Evolutionary conservation across 2,329 filamentous ascomycete species (phyloP).

Genomic region (Stagonosporopsis rhizophila): DNA sequence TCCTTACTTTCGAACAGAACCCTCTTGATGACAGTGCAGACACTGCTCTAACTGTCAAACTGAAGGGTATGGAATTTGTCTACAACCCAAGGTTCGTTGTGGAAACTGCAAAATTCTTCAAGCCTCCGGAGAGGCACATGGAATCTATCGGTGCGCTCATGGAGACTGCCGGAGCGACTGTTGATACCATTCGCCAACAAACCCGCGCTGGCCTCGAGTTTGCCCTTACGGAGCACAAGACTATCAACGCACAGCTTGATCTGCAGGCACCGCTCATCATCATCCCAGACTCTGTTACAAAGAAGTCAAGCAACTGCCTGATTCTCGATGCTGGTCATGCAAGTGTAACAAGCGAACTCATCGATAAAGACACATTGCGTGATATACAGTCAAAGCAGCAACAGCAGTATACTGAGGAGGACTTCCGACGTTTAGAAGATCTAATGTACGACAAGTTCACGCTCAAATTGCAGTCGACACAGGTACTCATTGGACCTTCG

Average conservation of each 20-base stretch:
- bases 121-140: constrained; percentile 95
- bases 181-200: constrained; percentile 93
- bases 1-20: constrained; percentile 91
- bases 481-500: constrained; percentile 92
- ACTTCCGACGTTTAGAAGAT: constrained; percentile 85
- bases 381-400: constrained; percentile 92
- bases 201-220: constrained; percentile 96
- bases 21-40: constrained; percentile 93
- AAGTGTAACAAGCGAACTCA: constrained; percentile 90
- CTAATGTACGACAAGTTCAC: constrained; percentile 98
- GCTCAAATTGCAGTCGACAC: constrained; percentile 90
- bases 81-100: constrained; percentile 96
- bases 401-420: constrained; percentile 84
- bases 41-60: constrained; percentile 84
- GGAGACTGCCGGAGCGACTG: constrained; percentile 93
- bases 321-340: constrained; percentile 97
- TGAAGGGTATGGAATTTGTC: constrained; percentile 95
- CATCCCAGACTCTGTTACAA: constrained; percentile 89
- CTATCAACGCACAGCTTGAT: constrained; percentile 93
- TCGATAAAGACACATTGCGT: constrained; percentile 87
- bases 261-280: constrained; percentile 96
- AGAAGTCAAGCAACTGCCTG: constrained; percentile 80
- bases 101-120: constrained; percentile 92
- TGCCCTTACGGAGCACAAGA: constrained; percentile 96
- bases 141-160: constrained; percentile 96